phyloP scores from a whole-genome alignment of 441 rosid genomes.

The Corymbia citriodora region DNA sequence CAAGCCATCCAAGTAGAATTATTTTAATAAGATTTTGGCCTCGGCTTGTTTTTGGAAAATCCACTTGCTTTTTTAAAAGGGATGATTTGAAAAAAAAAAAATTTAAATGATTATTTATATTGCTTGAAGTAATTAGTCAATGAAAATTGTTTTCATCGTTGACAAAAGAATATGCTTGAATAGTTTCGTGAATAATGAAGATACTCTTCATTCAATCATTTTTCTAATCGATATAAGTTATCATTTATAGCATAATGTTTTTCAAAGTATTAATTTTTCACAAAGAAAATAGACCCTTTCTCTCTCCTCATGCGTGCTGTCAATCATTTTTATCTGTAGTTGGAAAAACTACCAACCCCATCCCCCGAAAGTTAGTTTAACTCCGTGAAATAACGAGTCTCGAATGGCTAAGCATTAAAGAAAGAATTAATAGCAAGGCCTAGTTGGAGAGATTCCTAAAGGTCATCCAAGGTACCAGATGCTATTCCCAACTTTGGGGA shows the following conservation, averaged over 20 bases:
- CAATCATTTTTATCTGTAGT: not conserved
- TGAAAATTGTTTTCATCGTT: rapidly evolving
- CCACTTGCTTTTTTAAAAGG: too few species aligned
- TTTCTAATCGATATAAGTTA: not conserved
- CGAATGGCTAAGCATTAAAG: not conserved
- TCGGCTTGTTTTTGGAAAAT: not conserved
- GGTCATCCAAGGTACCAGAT: not conserved
- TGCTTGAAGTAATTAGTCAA: not conserved
- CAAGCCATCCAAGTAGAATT: not conserved
- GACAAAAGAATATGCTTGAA: rapidly evolving
- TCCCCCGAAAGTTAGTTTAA: not conserved
- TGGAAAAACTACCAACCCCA: not conserved
- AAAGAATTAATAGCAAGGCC: not conserved
- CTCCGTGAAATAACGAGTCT: not conserved
- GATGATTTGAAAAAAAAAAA: not conserved
- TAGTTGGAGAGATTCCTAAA: not conserved
- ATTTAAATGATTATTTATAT: rapidly evolving
- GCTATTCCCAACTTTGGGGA: not conserved
- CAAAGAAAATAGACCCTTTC: not conserved
- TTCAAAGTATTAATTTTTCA: not conserved
- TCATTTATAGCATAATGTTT: not conserved
- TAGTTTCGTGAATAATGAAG: not conserved
- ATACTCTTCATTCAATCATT: rapidly evolving
- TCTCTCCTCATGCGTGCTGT: not conserved
- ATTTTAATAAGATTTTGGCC: not conserved